A percentile compares a stretch with the other conserved stretches of the same genome.
These are phyloP conservation scores for Chimonanthus salicifolius DNA, from an alignment of 164 flowering plant species.

Conservation along the genomic window DNA sequence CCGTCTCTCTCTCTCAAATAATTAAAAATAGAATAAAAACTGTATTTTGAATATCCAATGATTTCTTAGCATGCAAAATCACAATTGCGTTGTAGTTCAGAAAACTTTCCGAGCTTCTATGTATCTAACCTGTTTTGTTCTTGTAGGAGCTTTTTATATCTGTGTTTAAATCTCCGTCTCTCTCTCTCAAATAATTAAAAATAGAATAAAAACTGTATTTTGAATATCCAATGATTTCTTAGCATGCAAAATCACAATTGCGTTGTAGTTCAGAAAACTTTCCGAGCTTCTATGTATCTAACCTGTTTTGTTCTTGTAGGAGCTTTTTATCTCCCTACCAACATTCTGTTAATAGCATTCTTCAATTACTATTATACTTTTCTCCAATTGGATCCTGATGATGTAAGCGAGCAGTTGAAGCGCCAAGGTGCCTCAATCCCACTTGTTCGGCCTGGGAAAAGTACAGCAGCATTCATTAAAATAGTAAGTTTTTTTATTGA, in stretches of 20 bases:
- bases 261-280: too few relatives aligned
- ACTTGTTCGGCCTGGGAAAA: conserved; percentile 95
- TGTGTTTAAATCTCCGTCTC: too few relatives aligned
- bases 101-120: too few relatives aligned
- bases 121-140: not conserved
- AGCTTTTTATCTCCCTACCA: conserved; percentile 85
- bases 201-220: too few relatives aligned
- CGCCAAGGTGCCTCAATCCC: conserved; percentile 99
- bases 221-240: too few relatives aligned
- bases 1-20: too few relatives aligned
- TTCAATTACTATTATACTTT: conserved; percentile 99
- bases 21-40: too few relatives aligned
- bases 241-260: too few relatives aligned
- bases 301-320: conserved; percentile 39
- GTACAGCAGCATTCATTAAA: conserved; percentile 79
- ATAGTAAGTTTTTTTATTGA: conserved; percentile 43
- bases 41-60: too few relatives aligned
- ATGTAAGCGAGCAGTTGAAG: conserved; percentile 95
- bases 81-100: too few relatives aligned
- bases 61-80: too few relatives aligned
- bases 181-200: too few relatives aligned
- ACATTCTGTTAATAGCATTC: conserved; percentile 86
- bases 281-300: not conserved
- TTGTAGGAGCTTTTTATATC: conserved; percentile 80
- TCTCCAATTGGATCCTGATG: conserved; percentile 97